These are phyloP conservation scores for Biscogniauxia marginata DNA, from an alignment of 2,329 filamentous ascomycete genomes.

Conservation along the genomic window DNA sequence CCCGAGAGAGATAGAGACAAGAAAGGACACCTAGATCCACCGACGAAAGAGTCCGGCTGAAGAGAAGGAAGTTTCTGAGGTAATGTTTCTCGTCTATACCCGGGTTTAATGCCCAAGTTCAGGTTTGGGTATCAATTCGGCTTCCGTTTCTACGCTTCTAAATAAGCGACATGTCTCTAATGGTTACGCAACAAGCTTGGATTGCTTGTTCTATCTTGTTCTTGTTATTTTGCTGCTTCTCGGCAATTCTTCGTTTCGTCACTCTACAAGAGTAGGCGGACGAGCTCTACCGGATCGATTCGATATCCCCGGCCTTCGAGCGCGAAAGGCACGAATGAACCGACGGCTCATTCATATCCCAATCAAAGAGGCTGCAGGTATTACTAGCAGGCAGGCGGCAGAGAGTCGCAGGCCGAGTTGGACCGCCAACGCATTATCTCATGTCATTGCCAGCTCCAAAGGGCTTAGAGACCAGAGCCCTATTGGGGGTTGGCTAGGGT, in stretches of 20 bases:
- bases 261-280: neutral
- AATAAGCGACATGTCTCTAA: constrained; percentile 16
- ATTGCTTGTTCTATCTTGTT: neutral
- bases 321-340: constrained; percentile 20
- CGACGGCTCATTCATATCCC: constrained; percentile 12
- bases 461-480: constrained; percentile 9
- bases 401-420: constrained; percentile 19
- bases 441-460: constrained; percentile 14
- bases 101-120: constrained; percentile 29
- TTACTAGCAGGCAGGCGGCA: constrained; percentile 22
- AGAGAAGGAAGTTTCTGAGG: constrained; percentile 2
- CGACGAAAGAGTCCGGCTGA: neutral
- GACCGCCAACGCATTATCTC: constrained; percentile 25
- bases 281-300: constrained; percentile 9
- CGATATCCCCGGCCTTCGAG: constrained; percentile 8
- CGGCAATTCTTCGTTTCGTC: neutral
- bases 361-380: constrained; percentile 14
- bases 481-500: constrained; percentile 17
- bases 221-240: neutral
- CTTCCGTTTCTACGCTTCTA: constrained; percentile 9
- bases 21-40: neutral
- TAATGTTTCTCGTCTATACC: constrained; percentile 1
- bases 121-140: constrained; percentile 33
- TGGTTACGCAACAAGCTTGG: neutral
- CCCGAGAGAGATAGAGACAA: no score